Conservation (phyloP, 257 asterid genomes). For the Ehretia macrophylla region DNA sequence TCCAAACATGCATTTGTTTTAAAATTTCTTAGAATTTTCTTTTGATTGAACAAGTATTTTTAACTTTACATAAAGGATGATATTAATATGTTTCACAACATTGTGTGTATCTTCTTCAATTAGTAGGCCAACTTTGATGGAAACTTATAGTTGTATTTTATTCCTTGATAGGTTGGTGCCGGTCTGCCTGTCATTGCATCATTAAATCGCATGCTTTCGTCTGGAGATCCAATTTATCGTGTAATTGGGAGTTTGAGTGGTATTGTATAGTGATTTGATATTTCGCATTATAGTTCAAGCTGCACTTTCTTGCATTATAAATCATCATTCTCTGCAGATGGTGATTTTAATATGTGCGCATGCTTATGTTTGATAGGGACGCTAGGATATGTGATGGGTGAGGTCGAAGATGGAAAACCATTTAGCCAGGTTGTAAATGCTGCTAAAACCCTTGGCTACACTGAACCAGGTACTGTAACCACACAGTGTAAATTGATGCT, state of each 20-base stretch:
- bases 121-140: background rate
- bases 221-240: constrained; percentile 70
- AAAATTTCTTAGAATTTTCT: too few relatives aligned
- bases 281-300: constrained; percentile 1
- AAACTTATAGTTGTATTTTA: background rate
- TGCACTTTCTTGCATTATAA: constrained; percentile 11
- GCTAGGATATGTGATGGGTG: constrained; percentile 92
- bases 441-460: constrained; percentile 87
- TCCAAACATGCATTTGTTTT: too few relatives aligned
- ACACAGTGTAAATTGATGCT: constrained; percentile 6
- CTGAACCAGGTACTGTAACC: constrained; percentile 78
- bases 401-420: constrained; percentile 82
- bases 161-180: constrained; percentile 80
- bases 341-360: constrained; percentile 7
- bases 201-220: constrained; percentile 68
- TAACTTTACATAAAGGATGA: background rate
- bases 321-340: constrained; percentile 13
- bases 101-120: background rate
- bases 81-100: background rate
- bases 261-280: constrained; percentile 16
- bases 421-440: constrained; percentile 79
- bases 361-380: constrained; percentile 56
- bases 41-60: too few relatives aligned
- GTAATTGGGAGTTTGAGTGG: constrained; percentile 93
- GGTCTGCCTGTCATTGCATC: constrained; percentile 94